phyloP scores from a whole-genome alignment of 306 rosid genomes.

The Potentilla sterilis region DNA sequence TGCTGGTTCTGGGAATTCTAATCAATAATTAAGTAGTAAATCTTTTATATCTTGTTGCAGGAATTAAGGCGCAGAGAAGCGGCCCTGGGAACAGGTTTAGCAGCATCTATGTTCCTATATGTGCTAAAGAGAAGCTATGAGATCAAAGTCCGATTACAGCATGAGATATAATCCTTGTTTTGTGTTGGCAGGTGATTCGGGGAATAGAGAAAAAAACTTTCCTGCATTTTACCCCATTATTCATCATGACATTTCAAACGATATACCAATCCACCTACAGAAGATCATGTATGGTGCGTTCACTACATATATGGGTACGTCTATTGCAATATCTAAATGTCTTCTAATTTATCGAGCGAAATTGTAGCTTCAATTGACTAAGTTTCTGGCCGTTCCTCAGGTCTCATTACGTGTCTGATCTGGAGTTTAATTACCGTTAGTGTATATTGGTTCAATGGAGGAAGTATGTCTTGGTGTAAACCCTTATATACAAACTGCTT shows the following conservation, averaged over 20 bases:
- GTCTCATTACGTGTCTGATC: slow-evolving; percentile 60
- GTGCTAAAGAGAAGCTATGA: slow-evolving; percentile 15
- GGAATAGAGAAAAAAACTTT: slow-evolving; percentile 86
- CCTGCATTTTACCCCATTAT: slow-evolving; percentile 91
- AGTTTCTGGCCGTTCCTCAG: slow-evolving; percentile 44
- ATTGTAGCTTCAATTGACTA: slow-evolving; percentile 15
- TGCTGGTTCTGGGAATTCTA: neutral
- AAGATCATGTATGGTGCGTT: slow-evolving; percentile 84
- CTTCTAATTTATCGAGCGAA: neutral
- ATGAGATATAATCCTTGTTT: slow-evolving; percentile 8
- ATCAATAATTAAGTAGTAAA: slow-evolving; percentile 10
- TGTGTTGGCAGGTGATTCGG: slow-evolving; percentile 69
- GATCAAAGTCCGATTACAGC: slow-evolving; percentile 4
- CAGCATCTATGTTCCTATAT: slow-evolving; percentile 22
- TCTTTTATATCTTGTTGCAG: slow-evolving; percentile 35
- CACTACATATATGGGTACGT: slow-evolving; percentile 85
- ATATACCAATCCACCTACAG: slow-evolving; percentile 92
- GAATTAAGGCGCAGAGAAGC: slow-evolving; percentile 82
- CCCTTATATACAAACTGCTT: slow-evolving; percentile 17
- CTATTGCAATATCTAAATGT: neutral
- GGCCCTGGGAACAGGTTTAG: slow-evolving; percentile 67
- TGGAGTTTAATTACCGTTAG: slow-evolving; percentile 88
- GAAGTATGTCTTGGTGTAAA: slow-evolving; percentile 46
- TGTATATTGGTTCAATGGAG: slow-evolving; percentile 80
- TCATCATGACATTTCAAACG: slow-evolving; percentile 86